phyloP scores from a whole-genome alignment of 768 basidiomycete species.

The Cystofilobasidium ferigula region DNA sequence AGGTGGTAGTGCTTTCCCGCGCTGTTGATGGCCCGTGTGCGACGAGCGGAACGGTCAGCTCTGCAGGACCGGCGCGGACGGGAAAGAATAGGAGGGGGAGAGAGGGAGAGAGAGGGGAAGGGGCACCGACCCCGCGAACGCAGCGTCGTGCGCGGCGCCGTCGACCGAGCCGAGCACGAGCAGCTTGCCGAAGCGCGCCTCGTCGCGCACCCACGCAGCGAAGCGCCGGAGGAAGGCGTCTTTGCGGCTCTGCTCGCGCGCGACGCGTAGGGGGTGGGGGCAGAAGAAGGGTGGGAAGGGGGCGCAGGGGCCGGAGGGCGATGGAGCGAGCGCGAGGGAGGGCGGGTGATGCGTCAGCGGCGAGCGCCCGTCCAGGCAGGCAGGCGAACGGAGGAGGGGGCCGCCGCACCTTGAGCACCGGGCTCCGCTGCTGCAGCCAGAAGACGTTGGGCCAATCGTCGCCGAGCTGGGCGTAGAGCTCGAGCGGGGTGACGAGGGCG shows the following conservation, averaged over 20 bases:
- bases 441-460: conserved; percentile 10
- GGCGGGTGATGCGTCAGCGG: background rate
- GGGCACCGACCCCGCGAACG: conserved; percentile 11
- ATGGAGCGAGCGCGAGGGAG: background rate
- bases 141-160: too few relatives aligned
- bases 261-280: too few relatives aligned
- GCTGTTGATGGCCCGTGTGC: too few relatives aligned
- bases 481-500: conserved; percentile 25
- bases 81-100: background rate
- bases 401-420: conserved; percentile 21
- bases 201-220: conserved; percentile 9
- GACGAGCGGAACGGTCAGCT: background rate
- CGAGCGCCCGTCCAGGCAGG: background rate
- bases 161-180: conserved; percentile 23
- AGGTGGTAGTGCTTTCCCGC: conserved; percentile 20
- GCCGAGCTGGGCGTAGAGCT: conserved; percentile 20
- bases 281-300: too few relatives aligned
- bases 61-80: background rate
- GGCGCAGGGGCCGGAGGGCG: background rate
- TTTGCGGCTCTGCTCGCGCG: conserved; percentile 15
- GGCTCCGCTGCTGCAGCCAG: conserved; percentile 22
- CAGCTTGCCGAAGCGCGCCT: conserved; percentile 15
- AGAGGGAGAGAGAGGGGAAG: background rate
- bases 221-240: conserved; percentile 15
- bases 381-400: background rate